phyloP scores from a whole-genome alignment of 192 early-diverging fungal genomes.

The Geranomyces michiganensis region DNA sequence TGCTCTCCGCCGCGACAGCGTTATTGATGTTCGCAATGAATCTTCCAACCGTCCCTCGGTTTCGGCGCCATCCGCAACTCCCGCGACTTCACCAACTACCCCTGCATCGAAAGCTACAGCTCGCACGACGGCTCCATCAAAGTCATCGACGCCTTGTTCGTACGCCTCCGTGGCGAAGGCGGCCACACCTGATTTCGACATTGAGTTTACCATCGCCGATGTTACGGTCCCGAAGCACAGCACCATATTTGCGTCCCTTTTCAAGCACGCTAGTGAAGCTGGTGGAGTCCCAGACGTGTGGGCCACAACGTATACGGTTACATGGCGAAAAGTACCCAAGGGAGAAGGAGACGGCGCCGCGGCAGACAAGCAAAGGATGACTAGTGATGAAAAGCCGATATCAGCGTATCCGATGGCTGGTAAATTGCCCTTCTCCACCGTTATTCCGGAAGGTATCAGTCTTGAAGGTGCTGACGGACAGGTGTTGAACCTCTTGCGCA shows the following conservation, averaged over 20 bases:
- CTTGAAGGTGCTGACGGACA: constrained; percentile 17
- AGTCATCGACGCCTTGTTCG: constrained; percentile 2
- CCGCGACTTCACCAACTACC: constrained; percentile 23
- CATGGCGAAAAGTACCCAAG: constrained; percentile 46
- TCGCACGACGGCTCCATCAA: not conserved
- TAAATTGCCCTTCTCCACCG: constrained; percentile 30
- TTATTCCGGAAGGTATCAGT: constrained; percentile 19
- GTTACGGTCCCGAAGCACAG: constrained; percentile 36
- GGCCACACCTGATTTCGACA: constrained; percentile 45
- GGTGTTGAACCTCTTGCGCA: constrained; percentile 41
- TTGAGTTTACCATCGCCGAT: constrained; percentile 62
- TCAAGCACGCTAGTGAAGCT: constrained; percentile 50
- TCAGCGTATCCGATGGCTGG: not conserved
- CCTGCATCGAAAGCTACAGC: constrained; percentile 17
- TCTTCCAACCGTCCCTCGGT: not conserved
- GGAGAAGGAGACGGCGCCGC: not conserved
- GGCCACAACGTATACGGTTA: constrained; percentile 60
- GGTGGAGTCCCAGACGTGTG: constrained; percentile 50
- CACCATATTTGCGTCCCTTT: constrained; percentile 73
- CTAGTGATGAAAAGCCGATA: not conserved
- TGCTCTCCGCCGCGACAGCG: constrained; percentile 28
- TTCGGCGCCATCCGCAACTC: not conserved
- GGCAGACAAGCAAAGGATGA: not conserved
- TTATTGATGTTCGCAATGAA: constrained; percentile 37
- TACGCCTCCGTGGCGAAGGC: constrained; percentile 9